Evolutionary conservation across 345 rosid genomes (phyloP), one percentile per base, ranked within the genome.

Genomic region (Eucalyptus guilfoylei): DNA sequence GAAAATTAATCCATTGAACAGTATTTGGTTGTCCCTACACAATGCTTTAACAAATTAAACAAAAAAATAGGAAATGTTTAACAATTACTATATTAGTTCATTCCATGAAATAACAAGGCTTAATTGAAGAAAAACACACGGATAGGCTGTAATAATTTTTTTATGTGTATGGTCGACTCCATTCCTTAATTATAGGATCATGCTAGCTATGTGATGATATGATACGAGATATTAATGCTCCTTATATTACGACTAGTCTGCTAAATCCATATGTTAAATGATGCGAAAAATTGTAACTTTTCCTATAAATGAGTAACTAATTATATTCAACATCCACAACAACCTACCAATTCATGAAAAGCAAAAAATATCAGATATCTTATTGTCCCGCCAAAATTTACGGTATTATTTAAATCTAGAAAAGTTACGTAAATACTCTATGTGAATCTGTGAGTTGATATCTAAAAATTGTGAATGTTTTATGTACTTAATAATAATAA

Each of bases 1-100:
- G 55, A 94, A 88, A 15, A 97, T 32, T 85, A 95, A 16, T 55
- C 95, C 97, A 45, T 89, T 94, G 88, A 97, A 90, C 69, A 96
- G 2, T 50, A 96, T 96, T 86, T 96, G 98, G 91, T 96, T 96
- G 69, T 95, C 98, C 98, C 97, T 96, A 93, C 90, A 90, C 24
- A n/a, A 44, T 3, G 14, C 14, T 54, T 50, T 34, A 2, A 26
- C 49, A 28, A 17, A 85, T 69, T 54, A 6, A 44, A 52, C 23
- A 6, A 24, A 48, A 67, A 58, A 88, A 88, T 10, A 52, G 26
- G 50, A 72, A 72, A 72, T 72, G 14, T 37, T 72, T 37, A 72
- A 21, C 45, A 37, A 37, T 72, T 72, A 37, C 14, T 72, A 37
- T 21, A 37, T 72, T 19, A 37, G 44, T 72, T 72, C 45, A 19